Conservation (phyloP, 106 monocot species). For the Vanilla planifolia region DNA sequence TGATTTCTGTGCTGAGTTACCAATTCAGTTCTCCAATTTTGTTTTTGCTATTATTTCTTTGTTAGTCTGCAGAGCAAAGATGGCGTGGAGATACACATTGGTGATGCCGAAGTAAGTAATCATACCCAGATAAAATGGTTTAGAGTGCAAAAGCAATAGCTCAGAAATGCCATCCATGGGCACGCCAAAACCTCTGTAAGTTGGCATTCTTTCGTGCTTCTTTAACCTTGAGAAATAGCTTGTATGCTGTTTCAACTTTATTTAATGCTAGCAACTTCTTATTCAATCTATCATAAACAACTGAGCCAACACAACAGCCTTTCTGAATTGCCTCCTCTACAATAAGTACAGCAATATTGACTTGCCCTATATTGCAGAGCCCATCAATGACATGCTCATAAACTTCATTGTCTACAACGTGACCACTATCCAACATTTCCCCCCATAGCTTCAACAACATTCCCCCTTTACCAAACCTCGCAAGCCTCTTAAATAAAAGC, state of each 20-base stretch:
- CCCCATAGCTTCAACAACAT: constrained; percentile 80
- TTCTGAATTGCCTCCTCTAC: constrained; percentile 68
- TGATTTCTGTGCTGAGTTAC: too few species aligned
- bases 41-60: too few species aligned
- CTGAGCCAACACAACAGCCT: constrained; percentile 57
- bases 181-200: constrained; percentile 65
- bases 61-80: too few species aligned
- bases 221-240: constrained; percentile 76
- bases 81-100: too few species aligned
- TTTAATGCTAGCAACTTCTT: constrained; percentile 71
- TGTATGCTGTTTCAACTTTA: constrained; percentile 88
- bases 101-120: too few species aligned
- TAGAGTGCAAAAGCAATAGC: neutral
- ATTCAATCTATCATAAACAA: constrained; percentile 79
- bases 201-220: constrained; percentile 40
- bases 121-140: too few species aligned
- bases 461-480: constrained; percentile 77
- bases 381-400: constrained; percentile 86
- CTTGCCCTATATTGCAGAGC: constrained; percentile 82
- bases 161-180: constrained; percentile 93
- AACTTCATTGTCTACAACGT: constrained; percentile 67
- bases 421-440: constrained; percentile 81
- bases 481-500: constrained; percentile 81
- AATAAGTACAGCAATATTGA: constrained; percentile 72
- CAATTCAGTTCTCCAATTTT: too few species aligned